phyloP scores from a whole-genome alignment of 1,284 basidiomycete species.

The Trametes hirsuta region DNA sequence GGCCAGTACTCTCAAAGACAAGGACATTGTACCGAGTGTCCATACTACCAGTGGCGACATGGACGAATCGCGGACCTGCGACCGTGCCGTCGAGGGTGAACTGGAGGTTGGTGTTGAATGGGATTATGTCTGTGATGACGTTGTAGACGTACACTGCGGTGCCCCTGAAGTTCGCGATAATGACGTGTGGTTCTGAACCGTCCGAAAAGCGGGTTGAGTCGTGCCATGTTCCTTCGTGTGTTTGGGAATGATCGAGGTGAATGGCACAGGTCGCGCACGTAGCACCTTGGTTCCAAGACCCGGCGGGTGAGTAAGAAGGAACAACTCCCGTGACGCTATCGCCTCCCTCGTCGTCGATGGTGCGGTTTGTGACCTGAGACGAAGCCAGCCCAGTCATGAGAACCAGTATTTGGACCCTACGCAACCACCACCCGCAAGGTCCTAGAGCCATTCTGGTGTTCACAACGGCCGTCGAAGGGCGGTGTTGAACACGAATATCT shows the following conservation, averaged over 20 bases:
- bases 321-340: background rate
- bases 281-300: constrained; percentile 9
- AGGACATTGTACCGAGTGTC: background rate
- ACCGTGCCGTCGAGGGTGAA: constrained; percentile 3
- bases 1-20: background rate
- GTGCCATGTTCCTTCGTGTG: constrained; percentile 16
- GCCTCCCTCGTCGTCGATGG: constrained; percentile 18
- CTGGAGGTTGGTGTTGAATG: constrained; percentile 1
- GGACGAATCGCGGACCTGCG: background rate
- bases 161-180: constrained; percentile 7
- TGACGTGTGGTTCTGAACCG: background rate
- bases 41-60: background rate
- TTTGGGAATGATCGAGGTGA: background rate
- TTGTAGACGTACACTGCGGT: constrained; percentile 20
- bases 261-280: constrained; percentile 10
- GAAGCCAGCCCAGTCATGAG: background rate
- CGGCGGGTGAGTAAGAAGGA: constrained; percentile 3
- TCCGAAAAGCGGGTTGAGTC: constrained; percentile 13
- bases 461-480: too few relatives aligned
- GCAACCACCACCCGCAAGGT: background rate
- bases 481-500: too few relatives aligned
- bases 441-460: too few relatives aligned
- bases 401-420: background rate
- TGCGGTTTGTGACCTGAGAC: constrained; percentile 3
- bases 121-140: constrained; percentile 8